Conservation (phyloP, 2,329 filamentous ascomycete species). For the Venturia carpophila region DNA sequence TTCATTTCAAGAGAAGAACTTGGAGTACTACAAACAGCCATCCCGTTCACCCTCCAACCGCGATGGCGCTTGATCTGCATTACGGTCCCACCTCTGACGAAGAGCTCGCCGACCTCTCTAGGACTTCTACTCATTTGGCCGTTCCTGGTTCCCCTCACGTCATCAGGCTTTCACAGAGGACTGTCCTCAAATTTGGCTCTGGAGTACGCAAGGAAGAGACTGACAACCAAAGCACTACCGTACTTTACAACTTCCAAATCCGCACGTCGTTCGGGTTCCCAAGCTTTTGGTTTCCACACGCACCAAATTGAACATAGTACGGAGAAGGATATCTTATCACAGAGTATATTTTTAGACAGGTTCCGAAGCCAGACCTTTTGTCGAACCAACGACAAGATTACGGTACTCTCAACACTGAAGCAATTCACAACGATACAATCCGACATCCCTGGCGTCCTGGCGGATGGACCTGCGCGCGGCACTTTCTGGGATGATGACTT, state of each 20-base stretch:
- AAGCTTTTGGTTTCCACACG: constrained; percentile 15
- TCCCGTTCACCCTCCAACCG: background rate
- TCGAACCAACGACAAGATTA: background rate
- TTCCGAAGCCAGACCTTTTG: background rate
- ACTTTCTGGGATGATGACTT: background rate
- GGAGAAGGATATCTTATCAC: constrained; percentile 19
- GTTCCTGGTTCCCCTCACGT: constrained; percentile 8
- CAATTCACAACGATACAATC: constrained; percentile 1
- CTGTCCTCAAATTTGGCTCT: constrained; percentile 1
- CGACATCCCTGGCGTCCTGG: background rate
- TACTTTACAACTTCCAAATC: background rate
- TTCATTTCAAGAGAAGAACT: too few relatives aligned
- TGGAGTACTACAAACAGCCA: too few relatives aligned
- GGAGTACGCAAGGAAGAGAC: background rate
- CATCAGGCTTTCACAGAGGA: constrained; percentile 16
- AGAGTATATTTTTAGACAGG: constrained; percentile 19
- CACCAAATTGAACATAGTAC: background rate
- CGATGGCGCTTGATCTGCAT: background rate
- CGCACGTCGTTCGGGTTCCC: background rate
- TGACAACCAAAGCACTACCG: background rate
- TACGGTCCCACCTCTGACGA: background rate
- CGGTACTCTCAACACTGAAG: background rate
- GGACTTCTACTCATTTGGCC: background rate
- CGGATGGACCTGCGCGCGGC: background rate
- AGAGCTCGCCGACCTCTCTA: background rate